Base-by-base conservation (phyloP, 192 early-diverging fungal species). In the Rhizophagus prolifer region DNA sequence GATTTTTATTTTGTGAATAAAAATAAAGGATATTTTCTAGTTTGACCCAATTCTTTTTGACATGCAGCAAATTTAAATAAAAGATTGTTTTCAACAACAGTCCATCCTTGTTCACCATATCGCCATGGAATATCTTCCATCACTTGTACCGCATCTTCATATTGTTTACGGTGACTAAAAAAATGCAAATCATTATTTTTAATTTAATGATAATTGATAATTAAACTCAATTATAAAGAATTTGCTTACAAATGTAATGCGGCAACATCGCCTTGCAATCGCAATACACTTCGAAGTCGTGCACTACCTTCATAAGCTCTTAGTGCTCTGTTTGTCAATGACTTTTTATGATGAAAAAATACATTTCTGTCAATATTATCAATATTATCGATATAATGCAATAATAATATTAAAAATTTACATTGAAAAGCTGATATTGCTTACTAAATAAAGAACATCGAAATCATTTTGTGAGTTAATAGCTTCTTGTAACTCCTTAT, bases 211-310 rank as follows among this genome's bases (percentile, higher is more conserved):
- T 26, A 58, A 28, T 58, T 3, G 13, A 26, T 4, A 28, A 71
- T 25, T 12, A 58, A 71, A 12, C 13, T 44, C 41, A 9, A 34
- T 19, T 61, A 36, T 14, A 12, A 8, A 19, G 31, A 47, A 54
- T 25, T 58, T 58, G 9, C 90, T 81, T 89, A 94, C 93, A 88
- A 95, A 81, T 91, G 86, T 9, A 96, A 80, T 7, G 87, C 81
- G 3, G 94, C 94, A 58, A 95, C 88, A 78, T 96, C 95, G 2
- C 90, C 87, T 64, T 91, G 92, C 25, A 95, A 66, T 34, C 90
- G 83, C 30, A 88, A 71, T 2, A 88, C 85, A 5, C 92, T 91
- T 68, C 90, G 83, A 47, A 81, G 75, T 38, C 94, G 85, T 14
- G 79, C 78, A 74, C 91, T 90, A 13, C 70, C 79, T 79, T 95